A percentile compares a stretch with the other conserved stretches of the same genome.
phyloP scores from a whole-genome alignment of 352 stramenopile genomes.

The Globisporangium middletonii region DNA sequence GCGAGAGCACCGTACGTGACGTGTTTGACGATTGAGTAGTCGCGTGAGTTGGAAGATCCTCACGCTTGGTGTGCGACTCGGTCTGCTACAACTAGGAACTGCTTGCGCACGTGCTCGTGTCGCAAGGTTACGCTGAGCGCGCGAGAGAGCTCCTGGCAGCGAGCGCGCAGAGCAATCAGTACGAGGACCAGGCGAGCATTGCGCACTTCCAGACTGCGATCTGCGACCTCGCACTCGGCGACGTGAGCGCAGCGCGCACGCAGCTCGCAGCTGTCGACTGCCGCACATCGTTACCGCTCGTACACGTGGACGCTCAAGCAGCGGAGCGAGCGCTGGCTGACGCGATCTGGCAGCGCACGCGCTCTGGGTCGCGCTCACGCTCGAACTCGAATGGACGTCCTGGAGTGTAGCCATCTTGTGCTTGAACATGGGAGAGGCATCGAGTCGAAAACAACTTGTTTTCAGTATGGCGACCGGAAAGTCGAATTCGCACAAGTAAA shows the following conservation, averaged over 20 bases:
- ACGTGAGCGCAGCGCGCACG: slow-evolving; percentile 5
- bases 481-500: too few species aligned
- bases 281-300: slow-evolving; percentile 6
- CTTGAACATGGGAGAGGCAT: neutral
- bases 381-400: neutral
- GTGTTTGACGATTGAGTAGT: too few species aligned
- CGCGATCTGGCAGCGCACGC: too few species aligned
- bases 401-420: neutral
- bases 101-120: slow-evolving; percentile 33
- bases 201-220: slow-evolving; percentile 27
- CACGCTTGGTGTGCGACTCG: neutral
- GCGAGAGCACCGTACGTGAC: slow-evolving; percentile 22
- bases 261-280: slow-evolving; percentile 9
- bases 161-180: slow-evolving; percentile 6
- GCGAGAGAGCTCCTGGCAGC: neutral
- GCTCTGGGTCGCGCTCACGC: neutral
- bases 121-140: slow-evolving; percentile 16
- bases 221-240: slow-evolving; percentile 20
- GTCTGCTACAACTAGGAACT: slow-evolving; percentile 25
- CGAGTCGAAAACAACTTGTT: neutral
- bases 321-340: neutral
- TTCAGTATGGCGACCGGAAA: too few species aligned
- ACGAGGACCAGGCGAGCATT: slow-evolving; percentile 15
- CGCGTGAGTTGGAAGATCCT: too few species aligned
- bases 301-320: slow-evolving; percentile 10